These are phyloP conservation scores for Saksenaea oblongispora DNA, from an alignment of 371 early-diverging fungal genomes.

Conservation along the genomic window DNA sequence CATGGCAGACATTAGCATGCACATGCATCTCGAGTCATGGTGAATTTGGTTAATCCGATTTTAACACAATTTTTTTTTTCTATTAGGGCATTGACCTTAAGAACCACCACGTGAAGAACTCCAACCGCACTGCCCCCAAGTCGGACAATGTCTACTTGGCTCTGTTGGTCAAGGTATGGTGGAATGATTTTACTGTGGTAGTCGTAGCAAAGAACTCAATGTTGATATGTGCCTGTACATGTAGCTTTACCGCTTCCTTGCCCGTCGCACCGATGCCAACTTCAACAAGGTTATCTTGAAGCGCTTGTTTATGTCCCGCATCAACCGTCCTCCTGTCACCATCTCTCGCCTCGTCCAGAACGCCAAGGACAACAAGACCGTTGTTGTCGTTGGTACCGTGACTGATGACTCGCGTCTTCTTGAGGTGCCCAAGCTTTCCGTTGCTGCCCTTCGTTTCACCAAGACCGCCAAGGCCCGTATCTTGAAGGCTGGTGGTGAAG, in stretches of 20 bases:
- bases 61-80: not conserved
- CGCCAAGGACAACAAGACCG: conserved; percentile 69
- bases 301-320: conserved; percentile 93
- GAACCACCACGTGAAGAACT: conserved; percentile 95
- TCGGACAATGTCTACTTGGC: conserved; percentile 93
- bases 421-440: conserved; percentile 88
- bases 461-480: conserved; percentile 92
- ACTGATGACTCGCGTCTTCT: conserved; percentile 91
- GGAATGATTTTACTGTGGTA: not conserved
- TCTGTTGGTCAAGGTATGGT: conserved; percentile 89
- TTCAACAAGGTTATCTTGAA: conserved; percentile 96
- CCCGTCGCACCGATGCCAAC: conserved; percentile 51
- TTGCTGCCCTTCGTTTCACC: conserved; percentile 92
- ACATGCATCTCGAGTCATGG: too few relatives aligned
- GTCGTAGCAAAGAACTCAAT: not conserved
- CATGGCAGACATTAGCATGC: too few relatives aligned
- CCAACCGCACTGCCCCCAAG: conserved; percentile 84
- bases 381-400: conserved; percentile 89
- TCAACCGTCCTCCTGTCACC: conserved; percentile 92
- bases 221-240: conserved; percentile 6
- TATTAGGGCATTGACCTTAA: conserved; percentile 93
- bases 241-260: conserved; percentile 26
- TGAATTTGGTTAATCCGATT: not conserved
- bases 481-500: conserved; percentile 94
- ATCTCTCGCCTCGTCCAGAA: conserved; percentile 78